Percentiles rank a stretch among this genome's conserved stretches.
Conservation (phyloP, 1,139 yeast genomes). For the Sugiyamaella xylanicola region DNA sequence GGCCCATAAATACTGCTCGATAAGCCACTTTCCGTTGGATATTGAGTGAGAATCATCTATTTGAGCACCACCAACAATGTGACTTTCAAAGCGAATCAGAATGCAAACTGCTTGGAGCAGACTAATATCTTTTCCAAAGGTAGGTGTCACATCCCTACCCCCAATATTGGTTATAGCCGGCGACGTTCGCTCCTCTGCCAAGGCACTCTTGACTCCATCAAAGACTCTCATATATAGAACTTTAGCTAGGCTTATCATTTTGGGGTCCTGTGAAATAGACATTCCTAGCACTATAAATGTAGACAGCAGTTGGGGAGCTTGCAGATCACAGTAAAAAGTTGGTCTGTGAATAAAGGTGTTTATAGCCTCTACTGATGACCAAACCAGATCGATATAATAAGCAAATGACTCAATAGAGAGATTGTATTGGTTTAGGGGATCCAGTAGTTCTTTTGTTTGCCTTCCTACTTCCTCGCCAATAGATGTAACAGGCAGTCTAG, state of each 20-base stretch:
- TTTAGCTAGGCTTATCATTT: conserved; percentile 26
- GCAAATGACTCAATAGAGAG: conserved; percentile 22
- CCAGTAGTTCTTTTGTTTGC: conserved; percentile 19
- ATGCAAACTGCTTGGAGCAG: conserved; percentile 37
- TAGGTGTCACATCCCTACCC: conserved; percentile 14
- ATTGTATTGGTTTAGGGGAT: conserved; percentile 16
- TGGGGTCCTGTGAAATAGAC: conserved; percentile 34
- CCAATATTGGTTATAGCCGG: conserved; percentile 12
- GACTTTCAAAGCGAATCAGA: conserved; percentile 35
- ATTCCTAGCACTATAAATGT: conserved; percentile 46
- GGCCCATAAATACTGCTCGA: conserved; percentile 28
- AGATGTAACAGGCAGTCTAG: conserved; percentile 11
- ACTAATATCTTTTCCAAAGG: conserved; percentile 27
- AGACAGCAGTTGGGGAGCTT: conserved; percentile 42
- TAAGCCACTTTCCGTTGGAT: conserved; percentile 29
- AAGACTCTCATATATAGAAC: conserved; percentile 26
- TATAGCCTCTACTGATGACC: conserved; percentile 33
- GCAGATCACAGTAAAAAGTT: conserved; percentile 44
- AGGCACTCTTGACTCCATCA: conserved; percentile 21
- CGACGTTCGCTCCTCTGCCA: conserved; percentile 15
- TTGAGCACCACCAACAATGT: conserved; percentile 26
- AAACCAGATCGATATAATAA: conserved; percentile 32
- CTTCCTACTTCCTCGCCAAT: conserved; percentile 11
- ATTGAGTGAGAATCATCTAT: conserved; percentile 22
- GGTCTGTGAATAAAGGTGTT: conserved; percentile 44